These are phyloP conservation scores for Kuraishia molischiana DNA, from an alignment of 805 yeast species.

Conservation along the genomic window DNA sequence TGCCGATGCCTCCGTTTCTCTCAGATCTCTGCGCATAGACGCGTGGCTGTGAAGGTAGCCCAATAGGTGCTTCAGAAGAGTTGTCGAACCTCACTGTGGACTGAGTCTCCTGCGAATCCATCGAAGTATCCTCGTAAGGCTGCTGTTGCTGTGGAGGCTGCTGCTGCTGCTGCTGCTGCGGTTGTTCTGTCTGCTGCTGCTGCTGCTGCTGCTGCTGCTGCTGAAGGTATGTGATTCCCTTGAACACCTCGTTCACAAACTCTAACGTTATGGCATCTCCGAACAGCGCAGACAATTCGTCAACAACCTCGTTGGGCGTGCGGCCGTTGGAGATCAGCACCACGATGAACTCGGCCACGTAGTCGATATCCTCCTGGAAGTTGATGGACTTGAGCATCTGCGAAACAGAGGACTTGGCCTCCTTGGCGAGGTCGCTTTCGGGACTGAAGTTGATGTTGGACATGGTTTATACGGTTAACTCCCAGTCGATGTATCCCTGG, in stretches of 20 bases:
- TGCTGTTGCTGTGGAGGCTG: conserved; percentile 10
- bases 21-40: conserved; percentile 9
- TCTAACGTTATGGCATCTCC: conserved; percentile 49
- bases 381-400: conserved; percentile 28
- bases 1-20: conserved; percentile 19
- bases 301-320: conserved; percentile 46
- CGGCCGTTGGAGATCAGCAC: conserved; percentile 62
- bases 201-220: conserved; percentile 7
- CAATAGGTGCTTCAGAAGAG: background rate
- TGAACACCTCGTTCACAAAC: conserved; percentile 47
- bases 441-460: conserved; percentile 14
- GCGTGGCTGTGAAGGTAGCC: conserved; percentile 13
- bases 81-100: conserved; percentile 3
- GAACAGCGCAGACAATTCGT: conserved; percentile 51
- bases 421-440: conserved; percentile 26
- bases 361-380: conserved; percentile 41
- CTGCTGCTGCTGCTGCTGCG: conserved; percentile 9
- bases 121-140: conserved; percentile 6
- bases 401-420: conserved; percentile 32
- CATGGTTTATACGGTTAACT: conserved; percentile 5
- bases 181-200: conserved; percentile 6
- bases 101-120: conserved; percentile 11
- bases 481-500: background rate
- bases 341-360: conserved; percentile 68
- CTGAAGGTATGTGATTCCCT: conserved; percentile 38